Evolutionary conservation across 2,329 filamentous ascomycete species (phyloP), one percentile per base, ranked within the genome.

Genomic region (Aspergillus pseudoviridinutans): DNA sequence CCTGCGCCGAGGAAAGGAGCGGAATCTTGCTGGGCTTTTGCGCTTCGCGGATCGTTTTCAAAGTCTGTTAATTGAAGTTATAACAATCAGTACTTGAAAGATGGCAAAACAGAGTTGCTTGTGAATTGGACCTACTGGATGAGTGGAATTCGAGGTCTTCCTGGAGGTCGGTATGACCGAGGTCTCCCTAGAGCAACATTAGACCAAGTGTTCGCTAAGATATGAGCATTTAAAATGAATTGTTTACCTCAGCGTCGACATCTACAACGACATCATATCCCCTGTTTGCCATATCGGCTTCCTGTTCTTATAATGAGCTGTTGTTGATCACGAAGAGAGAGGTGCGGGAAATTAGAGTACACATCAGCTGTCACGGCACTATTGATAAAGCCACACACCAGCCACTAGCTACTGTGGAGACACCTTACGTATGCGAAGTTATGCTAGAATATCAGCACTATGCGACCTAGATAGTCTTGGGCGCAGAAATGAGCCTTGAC

Each of bases 91-190:
- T 32, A 12, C 9, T 4, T 17, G 17, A 25, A 10, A 22, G 9
- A 12, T 38, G n/a, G 28, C 17, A 27, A 47, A 25, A 25, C 50
- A 29, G 25, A 12, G 22, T 22, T 29, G 25, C 12, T 24, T 28
- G 28, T 17, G 50, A 44, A 28, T 29, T 57, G 6, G 56, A 35
- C 78, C 66, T 78, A 87, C 85, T 87, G 64, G 92, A 97, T 71
- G 87, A 90, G 82, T 99, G 94, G 80, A 99, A 99, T 84, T 97
- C 94, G 74, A 99, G 92, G 78, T 97, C 94, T 76, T 97, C 93
- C 81, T 97, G 92, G 25, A 99, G 88, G 76, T 99, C 94, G 57
- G 94, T 99, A 78, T 97, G 92, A 69, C 94, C 94, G 73, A 99
- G 87, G 78, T 99, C 94, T 70, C 93, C 93, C 92, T 97, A 73